A percentile compares a stretch with the other conserved stretches of the same genome.
Conservation (phyloP, 495 filamentous ascomycete genomes). For the Wilcoxina mikolae region DNA sequence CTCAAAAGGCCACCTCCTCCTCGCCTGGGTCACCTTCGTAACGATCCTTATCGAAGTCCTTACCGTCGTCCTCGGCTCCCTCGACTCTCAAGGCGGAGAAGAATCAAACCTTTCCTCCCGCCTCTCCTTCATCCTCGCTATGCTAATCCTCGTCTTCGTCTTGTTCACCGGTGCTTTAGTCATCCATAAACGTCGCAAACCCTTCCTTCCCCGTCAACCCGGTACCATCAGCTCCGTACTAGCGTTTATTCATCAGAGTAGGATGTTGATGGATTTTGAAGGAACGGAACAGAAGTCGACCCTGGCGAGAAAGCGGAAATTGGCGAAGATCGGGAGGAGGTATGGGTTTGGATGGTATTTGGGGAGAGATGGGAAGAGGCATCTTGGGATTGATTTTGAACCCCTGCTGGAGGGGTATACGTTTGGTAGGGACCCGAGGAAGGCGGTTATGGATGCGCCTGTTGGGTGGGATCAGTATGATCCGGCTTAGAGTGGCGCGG, state of each 20-base stretch:
- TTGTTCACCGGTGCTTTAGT: slow-evolving; percentile 39
- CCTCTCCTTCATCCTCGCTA: slow-evolving; percentile 41
- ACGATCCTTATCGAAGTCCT: slow-evolving; percentile 50
- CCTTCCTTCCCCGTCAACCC: slow-evolving; percentile 57
- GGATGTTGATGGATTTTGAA: slow-evolving; percentile 59
- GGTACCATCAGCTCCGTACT: slow-evolving; percentile 57
- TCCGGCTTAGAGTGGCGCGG: background rate
- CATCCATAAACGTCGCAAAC: slow-evolving; percentile 40
- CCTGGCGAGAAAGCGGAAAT: slow-evolving; percentile 39
- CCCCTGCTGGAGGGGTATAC: slow-evolving; percentile 45
- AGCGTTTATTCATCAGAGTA: slow-evolving; percentile 57
- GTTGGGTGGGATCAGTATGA: slow-evolving; percentile 6
- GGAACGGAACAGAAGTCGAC: slow-evolving; percentile 47
- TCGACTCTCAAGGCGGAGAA: slow-evolving; percentile 42
- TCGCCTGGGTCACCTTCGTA: slow-evolving; percentile 47
- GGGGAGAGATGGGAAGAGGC: slow-evolving; percentile 47
- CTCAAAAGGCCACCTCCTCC: slow-evolving; percentile 47
- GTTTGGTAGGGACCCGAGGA: slow-evolving; percentile 33
- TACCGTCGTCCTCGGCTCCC: slow-evolving; percentile 49
- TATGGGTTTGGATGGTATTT: slow-evolving; percentile 62
- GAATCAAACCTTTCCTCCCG: slow-evolving; percentile 49
- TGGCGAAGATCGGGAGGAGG: slow-evolving; percentile 42
- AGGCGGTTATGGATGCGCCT: slow-evolving; percentile 8
- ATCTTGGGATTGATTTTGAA: slow-evolving; percentile 60
- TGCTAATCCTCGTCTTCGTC: slow-evolving; percentile 45